Base-by-base conservation (phyloP, 805 yeast genomes). In the Candida khao-thaluensis region DNA sequence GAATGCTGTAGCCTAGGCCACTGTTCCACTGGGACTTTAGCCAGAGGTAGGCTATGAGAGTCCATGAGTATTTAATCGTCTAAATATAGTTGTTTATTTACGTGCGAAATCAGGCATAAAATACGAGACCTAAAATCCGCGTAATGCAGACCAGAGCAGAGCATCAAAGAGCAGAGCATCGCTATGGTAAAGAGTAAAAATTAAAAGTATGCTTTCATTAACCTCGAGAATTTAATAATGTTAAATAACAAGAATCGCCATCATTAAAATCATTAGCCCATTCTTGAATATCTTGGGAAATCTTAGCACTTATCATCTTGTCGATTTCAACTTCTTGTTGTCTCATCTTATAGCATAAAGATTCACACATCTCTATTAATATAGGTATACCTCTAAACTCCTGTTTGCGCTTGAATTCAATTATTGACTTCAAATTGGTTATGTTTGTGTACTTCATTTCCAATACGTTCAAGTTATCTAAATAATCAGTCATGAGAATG, bases 321-420 rank as follows among this genome's bases (percentile, higher is more conserved):
- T 81, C 86, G 51, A 84, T 59, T 35, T 64, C 71, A 45, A 70
- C 57, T 49, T 86, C 89, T 41, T 81, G 82, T 34, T 74, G 66
- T 42, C 75, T 68, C 65, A 87, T 71, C 42, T 81, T 66, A 14
- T 63, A 54, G 52, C 82, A 82, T 32, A 87, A 64, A 2, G 68
- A 59, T 52, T 86, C 95, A 58, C 96, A 87, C 16, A 88, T 81
- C 59, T 88, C 96, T 23, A 89, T 71, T 27, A 88, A 57, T 4
- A 89, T 71, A 2, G 77, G 68, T 12, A 72, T 62, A 2, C 72
- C 74, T 25, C 60, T 54, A 24, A 55, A 49, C 38, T 64, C 66
- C 49, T 74, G 81, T 44, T 76, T 60, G 38, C 76, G 59, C 54
- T 81, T 83, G 68, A 80, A 87, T 45, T 73, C 74, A n/a, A 85